phyloP scores from a whole-genome alignment of 768 basidiomycete species.

The Suillus placidus region DNA sequence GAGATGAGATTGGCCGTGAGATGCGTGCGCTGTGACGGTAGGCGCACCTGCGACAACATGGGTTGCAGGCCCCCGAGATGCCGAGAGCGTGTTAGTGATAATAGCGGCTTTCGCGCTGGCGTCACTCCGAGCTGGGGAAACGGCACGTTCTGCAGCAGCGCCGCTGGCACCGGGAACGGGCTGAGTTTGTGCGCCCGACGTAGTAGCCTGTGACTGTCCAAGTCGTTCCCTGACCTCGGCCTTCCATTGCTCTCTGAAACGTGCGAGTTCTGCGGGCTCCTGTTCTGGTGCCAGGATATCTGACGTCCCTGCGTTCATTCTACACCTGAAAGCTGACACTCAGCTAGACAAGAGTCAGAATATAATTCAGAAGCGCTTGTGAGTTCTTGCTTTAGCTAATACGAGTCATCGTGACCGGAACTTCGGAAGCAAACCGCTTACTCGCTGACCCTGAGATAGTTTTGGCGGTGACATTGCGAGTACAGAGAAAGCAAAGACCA shows the following conservation, averaged over 20 bases:
- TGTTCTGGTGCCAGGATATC: conserved; percentile 20
- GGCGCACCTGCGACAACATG: conserved; percentile 20
- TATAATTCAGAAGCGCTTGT: background rate
- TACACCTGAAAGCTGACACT: background rate
- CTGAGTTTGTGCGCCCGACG: conserved; percentile 7
- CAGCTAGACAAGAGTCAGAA: background rate
- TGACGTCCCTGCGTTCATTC: background rate
- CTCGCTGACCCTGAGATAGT: background rate
- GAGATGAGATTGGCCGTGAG: conserved; percentile 31
- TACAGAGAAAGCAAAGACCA: background rate
- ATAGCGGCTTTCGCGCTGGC: conserved; percentile 6
- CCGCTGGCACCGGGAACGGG: background rate
- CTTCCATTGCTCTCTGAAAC: conserved; percentile 76
- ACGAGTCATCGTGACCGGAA: background rate
- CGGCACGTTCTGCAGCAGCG: conserved; percentile 16
- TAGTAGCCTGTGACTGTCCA: conserved; percentile 18
- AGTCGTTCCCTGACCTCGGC: conserved; percentile 53
- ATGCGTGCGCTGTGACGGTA: conserved; percentile 21
- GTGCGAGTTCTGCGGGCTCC: conserved; percentile 64
- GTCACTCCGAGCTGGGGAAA: conserved; percentile 9
- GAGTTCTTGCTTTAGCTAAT: background rate
- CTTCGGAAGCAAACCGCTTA: background rate
- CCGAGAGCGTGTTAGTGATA: background rate
- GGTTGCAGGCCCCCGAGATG: conserved; percentile 11
- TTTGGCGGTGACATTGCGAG: background rate